phyloP scores from a whole-genome alignment of 2,329 filamentous ascomycete genomes.

The Fusarium tricinctum region DNA sequence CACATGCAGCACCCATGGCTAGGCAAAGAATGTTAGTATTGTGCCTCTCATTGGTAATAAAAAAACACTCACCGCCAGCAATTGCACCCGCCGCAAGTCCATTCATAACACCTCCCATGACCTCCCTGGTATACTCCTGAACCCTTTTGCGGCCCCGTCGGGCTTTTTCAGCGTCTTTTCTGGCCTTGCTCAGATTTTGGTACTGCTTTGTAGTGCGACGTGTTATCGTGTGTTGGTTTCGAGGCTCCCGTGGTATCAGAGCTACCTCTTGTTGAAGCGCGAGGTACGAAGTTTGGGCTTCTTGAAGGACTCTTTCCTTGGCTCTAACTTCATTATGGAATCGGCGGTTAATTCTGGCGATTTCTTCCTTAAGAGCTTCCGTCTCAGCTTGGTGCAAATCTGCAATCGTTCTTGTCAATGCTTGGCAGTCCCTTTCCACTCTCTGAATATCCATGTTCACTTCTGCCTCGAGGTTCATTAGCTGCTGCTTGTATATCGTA shows the following conservation, averaged over 20 bases:
- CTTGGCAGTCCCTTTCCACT: not conserved
- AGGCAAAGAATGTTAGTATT: not conserved
- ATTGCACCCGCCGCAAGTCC: slow-evolving; percentile 2
- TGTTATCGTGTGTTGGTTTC: not conserved
- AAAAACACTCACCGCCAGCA: not conserved
- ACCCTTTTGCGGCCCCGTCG: not conserved
- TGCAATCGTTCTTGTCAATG: not conserved
- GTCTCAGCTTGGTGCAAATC: not conserved
- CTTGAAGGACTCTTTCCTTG: not conserved
- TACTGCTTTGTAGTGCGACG: not conserved
- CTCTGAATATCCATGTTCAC: not conserved
- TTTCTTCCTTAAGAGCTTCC: not conserved
- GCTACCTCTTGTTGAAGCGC: not conserved
- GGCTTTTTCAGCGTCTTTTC: not conserved
- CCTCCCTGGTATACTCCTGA: not conserved
- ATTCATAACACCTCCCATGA: slow-evolving; percentile 2
- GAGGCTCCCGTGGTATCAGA: not conserved
- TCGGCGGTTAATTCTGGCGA: not conserved
- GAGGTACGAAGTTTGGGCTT: slow-evolving; percentile 1
- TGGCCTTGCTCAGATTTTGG: not conserved
- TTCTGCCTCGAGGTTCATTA: not conserved
- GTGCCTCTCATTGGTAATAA: not conserved
- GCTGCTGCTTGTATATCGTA: not conserved
- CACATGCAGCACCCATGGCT: not conserved
- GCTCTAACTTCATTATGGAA: not conserved